Evolutionary conservation across 345 rosid genomes (phyloP), one percentile per base, ranked within the genome.

Genomic region (Psidium friedrichsthalianum): DNA sequence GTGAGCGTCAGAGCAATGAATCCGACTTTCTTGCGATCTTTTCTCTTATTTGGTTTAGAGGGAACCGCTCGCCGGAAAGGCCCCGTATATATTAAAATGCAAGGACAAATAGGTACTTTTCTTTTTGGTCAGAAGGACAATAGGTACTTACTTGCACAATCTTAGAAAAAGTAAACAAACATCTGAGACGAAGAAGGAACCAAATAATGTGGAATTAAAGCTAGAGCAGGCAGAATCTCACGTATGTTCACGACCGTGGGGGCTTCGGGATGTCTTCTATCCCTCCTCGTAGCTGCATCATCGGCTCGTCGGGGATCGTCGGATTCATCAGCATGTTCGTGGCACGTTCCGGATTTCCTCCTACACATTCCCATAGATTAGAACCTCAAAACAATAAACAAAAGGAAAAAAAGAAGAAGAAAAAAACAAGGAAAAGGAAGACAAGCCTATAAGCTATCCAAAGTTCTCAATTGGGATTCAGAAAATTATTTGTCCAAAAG

Each of bases 291-390:
- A 92, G 84, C 36, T 93, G 93, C 97, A 93, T 83, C 80, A 91
- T 49, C 13, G 86, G 74, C 85, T 91, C 98, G 84, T 88, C 91
- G 57, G 92, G 92, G 89, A 88, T 91, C 15, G 98, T 87, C 80
- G 91, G 98, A 83, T 93, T 96, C 85, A 90, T 90, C 91, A 93
- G 91, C 96, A 95, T 85, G 88, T 90, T 93, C 1, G 95, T 14
- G 99, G 96, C 58, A 88, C 85, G 80, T 90, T 94, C 55, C 94
- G 91, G 86, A 93, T 91, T 91, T 96, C 99, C 91, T 98, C 99
- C 99, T 98, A 86, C 49, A 82, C 47, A 55, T 8, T 82, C 84
- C 47, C 54, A 47, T 49, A 83, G 78, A 54, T 44, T 51, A 32
- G 24, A 69, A 69, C 78, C 78, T 13, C 51, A 20, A 53, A 51